Percentiles rank a stretch among this genome's conserved stretches.
phyloP scores from a whole-genome alignment of 495 filamentous ascomycete species.

The Corynascus novoguineensis region DNA sequence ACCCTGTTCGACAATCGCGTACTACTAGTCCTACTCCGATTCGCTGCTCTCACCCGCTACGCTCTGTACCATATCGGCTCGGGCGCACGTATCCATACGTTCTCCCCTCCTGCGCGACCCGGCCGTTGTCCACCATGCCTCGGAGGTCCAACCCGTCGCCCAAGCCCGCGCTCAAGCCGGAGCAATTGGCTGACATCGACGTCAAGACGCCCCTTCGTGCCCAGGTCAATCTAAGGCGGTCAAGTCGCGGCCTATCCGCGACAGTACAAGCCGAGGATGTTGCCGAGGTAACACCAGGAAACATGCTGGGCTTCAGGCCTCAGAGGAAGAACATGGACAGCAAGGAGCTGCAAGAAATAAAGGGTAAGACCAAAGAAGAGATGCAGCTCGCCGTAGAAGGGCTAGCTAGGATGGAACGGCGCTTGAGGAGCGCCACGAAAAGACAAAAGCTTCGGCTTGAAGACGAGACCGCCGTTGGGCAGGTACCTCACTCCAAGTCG shows the following conservation, averaged over 20 bases:
- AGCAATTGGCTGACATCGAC: neutral
- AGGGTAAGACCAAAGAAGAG: slow-evolving; percentile 16
- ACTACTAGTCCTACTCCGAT: neutral
- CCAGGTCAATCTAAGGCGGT: slow-evolving; percentile 24
- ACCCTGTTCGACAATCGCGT: neutral
- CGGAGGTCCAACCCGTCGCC: neutral
- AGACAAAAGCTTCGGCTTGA: slow-evolving; percentile 28
- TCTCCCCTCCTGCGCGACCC: neutral
- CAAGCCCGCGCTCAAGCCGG: neutral
- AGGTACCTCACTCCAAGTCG: neutral
- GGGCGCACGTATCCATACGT: neutral
- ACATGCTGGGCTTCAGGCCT: slow-evolving; percentile 14
- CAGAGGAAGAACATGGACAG: neutral
- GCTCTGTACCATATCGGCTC: neutral
- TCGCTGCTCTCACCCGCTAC: neutral
- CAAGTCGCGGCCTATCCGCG: slow-evolving; percentile 19
- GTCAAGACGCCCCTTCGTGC: slow-evolving; percentile 8
- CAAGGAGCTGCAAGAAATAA: slow-evolving; percentile 10
- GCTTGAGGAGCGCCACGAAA: slow-evolving; percentile 23
- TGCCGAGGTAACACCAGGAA: slow-evolving; percentile 15
- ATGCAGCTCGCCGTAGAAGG: slow-evolving; percentile 27
- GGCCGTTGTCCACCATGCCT: neutral
- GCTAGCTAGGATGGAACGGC: slow-evolving; percentile 28
- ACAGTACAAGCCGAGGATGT: slow-evolving; percentile 7
- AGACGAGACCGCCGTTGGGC: slow-evolving; percentile 4